phyloP scores from a whole-genome alignment of 2,329 filamentous ascomycete genomes.

The Aspergillus bombycis region DNA sequence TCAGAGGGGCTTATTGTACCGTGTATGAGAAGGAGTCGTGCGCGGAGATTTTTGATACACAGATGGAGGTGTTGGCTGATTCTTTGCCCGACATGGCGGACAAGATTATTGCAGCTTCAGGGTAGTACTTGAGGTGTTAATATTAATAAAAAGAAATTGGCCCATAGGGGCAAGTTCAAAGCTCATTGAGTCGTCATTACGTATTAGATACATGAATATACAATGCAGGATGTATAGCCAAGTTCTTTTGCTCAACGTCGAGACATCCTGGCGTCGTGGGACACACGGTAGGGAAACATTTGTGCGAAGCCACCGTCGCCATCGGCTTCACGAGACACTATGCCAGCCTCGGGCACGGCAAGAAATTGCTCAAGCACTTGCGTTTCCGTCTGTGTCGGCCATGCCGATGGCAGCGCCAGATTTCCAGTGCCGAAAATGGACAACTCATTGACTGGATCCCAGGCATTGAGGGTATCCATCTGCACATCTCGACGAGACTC shows the following conservation, averaged over 20 bases:
- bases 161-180: neutral
- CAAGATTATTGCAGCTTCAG: constrained; percentile 20
- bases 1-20: constrained; percentile 58
- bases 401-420: constrained; percentile 15
- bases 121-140: neutral
- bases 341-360: neutral
- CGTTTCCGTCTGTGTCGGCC: constrained; percentile 24
- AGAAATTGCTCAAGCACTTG: constrained; percentile 28
- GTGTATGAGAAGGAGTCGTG: constrained; percentile 57
- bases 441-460: constrained; percentile 18
- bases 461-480: constrained; percentile 9
- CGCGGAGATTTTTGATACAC: constrained; percentile 52
- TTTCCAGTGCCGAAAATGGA: constrained; percentile 20
- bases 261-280: neutral
- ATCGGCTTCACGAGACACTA: neutral
- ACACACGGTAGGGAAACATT: neutral
- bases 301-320: neutral
- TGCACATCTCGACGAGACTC: neutral
- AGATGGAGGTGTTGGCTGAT: constrained; percentile 56
- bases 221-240: neutral
- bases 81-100: constrained; percentile 54
- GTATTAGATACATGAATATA: neutral
- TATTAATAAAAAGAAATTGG: neutral
- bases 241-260: neutral
- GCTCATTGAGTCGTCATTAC: neutral